phyloP scores from a whole-genome alignment of 306 rosid genomes.

The Pyrus betulifolia region DNA sequence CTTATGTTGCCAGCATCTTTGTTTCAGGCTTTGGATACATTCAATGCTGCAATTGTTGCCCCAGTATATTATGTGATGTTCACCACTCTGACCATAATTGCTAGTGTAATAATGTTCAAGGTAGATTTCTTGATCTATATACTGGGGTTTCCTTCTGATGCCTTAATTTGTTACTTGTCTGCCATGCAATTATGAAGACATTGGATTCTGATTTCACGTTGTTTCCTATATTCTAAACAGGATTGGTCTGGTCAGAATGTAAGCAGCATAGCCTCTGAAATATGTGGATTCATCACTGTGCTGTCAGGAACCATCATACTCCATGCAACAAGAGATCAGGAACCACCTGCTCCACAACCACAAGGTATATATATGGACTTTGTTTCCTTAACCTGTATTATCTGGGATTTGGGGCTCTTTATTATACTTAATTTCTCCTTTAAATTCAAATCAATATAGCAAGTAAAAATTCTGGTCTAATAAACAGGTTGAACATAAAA shows the following conservation, averaged over 20 bases:
- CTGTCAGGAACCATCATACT: constrained; percentile 86
- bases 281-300: constrained; percentile 89
- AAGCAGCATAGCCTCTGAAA: constrained; percentile 76
- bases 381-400: not conserved
- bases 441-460: not conserved
- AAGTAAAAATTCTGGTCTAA: not conserved
- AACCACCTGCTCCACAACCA: constrained; percentile 33
- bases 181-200: not conserved
- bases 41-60: constrained; percentile 72
- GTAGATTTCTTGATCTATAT: constrained; percentile 25
- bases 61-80: constrained; percentile 92
- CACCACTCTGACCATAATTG: constrained; percentile 81
- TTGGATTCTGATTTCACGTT: constrained; percentile 2
- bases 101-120: constrained; percentile 90
- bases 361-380: constrained; percentile 42
- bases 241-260: constrained; percentile 89
- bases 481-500: not conserved
- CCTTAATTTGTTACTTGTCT: not conserved
- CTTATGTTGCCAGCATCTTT: not conserved
- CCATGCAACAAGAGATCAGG: constrained; percentile 74
- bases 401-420: not conserved
- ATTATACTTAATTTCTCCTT: not conserved
- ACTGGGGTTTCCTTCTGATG: constrained; percentile 6
- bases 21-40: constrained; percentile 85
- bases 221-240: constrained; percentile 31